Evolutionary conservation across 2,329 filamentous ascomycete species (phyloP), one percentile per base, ranked within the genome.

Genomic region (Whalleya microplaca): DNA sequence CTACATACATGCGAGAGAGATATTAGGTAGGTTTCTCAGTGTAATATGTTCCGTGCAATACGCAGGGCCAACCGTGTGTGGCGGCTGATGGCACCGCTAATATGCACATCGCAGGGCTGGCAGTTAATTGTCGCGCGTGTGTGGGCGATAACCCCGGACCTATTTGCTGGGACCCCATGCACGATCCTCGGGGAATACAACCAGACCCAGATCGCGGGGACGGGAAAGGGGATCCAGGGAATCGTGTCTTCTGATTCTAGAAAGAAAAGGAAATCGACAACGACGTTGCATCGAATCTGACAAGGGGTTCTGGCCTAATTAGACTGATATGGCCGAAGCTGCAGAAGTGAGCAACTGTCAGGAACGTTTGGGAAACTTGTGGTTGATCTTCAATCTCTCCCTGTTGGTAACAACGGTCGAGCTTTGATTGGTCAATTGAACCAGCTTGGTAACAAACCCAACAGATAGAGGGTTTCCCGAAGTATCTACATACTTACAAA

Each of bases 151-250:
- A 60, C 50, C 57, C 57, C 52, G 57, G 60, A 54, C 54, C 41
- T 55, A 57, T 58, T 60, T 60, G 60, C 60, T 58, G 41, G 41
- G 43, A 50, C 55, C 52, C 60, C 55, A 50, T 62, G 52, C 51
- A 52, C 63, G 66, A 67, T 69, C 62, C 40, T 63, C 65, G 64
- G 55, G 56, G 63, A 68, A 57, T 56, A 56, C 51, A 59, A 56
- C 54, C 48, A 55, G 61, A 64, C 62, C 64, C 61, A 66, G 64
- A 69, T 69, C 65, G 63, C 55, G 54, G 66, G 65, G 63, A 63
- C 47, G 32, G 32, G 32, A 37, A 12, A 16, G 32, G 32, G 32
- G 3, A 8, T 37, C 32, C 9, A 37, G 8, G 32, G 32, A 3
- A 37, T 3, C 32, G 32, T 3, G 5, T 7, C 7, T 37, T 37